Conservation (phyloP, 2,329 filamentous ascomycete species). For the Hymenoscyphus scutula region DNA sequence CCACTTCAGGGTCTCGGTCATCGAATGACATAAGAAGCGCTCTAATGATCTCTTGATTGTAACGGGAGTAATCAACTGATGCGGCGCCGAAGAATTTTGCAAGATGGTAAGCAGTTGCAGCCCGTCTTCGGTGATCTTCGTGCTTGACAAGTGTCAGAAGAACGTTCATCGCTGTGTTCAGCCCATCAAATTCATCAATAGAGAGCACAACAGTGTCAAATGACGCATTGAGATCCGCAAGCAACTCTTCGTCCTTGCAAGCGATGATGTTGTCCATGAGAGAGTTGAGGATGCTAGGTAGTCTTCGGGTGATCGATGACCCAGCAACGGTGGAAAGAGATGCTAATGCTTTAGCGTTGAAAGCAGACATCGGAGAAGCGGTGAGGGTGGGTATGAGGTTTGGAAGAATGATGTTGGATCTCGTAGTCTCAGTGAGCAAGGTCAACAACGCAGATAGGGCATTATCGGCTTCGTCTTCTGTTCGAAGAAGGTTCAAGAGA, state of each 20-base stretch:
- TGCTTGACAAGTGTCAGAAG: conserved; percentile 86
- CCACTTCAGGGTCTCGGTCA: conserved; percentile 76
- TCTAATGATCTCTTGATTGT: conserved; percentile 93
- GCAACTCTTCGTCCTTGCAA: conserved; percentile 70
- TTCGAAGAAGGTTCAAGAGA: conserved; percentile 83
- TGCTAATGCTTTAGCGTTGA: conserved; percentile 92
- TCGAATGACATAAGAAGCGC: conserved; percentile 89
- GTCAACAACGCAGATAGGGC: conserved; percentile 90
- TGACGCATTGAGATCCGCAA: conserved; percentile 69
- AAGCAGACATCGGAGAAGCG: conserved; percentile 83
- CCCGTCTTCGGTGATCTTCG: conserved; percentile 83
- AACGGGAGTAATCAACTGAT: conserved; percentile 87
- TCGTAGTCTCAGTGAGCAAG: conserved; percentile 85
- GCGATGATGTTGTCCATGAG: conserved; percentile 90
- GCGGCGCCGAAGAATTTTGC: conserved; percentile 80
- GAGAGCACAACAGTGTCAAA: conserved; percentile 90
- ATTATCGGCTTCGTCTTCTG: conserved; percentile 84
- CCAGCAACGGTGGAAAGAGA: conserved; percentile 91
- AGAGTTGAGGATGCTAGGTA: conserved; percentile 88
- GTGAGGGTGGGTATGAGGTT: conserved; percentile 94
- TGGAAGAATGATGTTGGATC: conserved; percentile 94
- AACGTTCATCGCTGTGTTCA: conserved; percentile 94
- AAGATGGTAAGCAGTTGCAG: conserved; percentile 74
- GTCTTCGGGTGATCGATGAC: conserved; percentile 81
- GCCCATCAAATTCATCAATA: conserved; percentile 92